Evolutionary conservation across 192 early-diverging fungal genomes (phyloP).

Genomic region (Coemansia sp.): DNA sequence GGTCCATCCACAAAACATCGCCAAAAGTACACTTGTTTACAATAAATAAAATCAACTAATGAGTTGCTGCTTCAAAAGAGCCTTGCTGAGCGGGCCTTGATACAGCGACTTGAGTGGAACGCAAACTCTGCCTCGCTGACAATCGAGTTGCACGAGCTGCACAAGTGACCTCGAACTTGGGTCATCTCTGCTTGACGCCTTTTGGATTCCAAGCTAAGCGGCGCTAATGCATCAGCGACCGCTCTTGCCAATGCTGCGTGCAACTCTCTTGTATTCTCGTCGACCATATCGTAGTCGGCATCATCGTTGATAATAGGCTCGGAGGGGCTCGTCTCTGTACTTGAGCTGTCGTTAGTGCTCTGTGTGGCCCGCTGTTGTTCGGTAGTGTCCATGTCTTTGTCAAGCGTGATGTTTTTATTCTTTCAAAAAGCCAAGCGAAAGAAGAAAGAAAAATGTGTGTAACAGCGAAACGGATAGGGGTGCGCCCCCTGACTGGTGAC

Average conservation of each 20-base stretch:
- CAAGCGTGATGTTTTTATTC: background rate
- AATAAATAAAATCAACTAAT: background rate
- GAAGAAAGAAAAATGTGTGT: background rate
- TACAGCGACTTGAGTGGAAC: constrained; percentile 7
- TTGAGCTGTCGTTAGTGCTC: background rate
- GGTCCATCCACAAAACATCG: background rate
- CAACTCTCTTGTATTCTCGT: background rate
- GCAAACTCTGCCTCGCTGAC: constrained; percentile 6
- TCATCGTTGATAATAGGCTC: background rate
- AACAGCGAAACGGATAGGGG: background rate
- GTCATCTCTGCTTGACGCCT: background rate
- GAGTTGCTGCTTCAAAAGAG: background rate
- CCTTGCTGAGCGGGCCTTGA: background rate
- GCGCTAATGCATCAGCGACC: background rate
- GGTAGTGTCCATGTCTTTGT: background rate
- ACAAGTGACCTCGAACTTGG: constrained; percentile 2
- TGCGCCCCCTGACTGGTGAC: background rate
- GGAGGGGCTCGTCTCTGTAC: background rate
- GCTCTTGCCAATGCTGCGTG: constrained; percentile 2
- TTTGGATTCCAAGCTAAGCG: constrained; percentile 5
- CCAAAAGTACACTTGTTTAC: background rate
- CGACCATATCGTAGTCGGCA: background rate
- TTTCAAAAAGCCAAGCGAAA: background rate
- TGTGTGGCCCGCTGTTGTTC: background rate
- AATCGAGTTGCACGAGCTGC: background rate